Evolutionary conservation across 2,329 filamentous ascomycete genomes (phyloP), one percentile per base, ranked within the genome.

Genomic region (Helicocarpus griseus): DNA sequence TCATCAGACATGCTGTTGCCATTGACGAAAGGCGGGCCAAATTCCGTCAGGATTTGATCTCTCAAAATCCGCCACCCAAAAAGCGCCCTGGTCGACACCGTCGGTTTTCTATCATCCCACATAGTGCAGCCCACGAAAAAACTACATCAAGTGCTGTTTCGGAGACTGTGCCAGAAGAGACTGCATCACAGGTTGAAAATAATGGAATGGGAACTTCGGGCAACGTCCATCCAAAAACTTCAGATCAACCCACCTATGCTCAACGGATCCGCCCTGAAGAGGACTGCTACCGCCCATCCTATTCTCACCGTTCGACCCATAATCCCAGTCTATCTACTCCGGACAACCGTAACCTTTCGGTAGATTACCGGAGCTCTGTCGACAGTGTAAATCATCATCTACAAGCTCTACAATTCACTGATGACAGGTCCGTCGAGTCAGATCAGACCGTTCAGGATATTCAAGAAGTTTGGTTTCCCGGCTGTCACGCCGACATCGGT

Each of bases 401-500:
- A 11, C 39, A 26, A 8, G 29, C 36, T 13, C 48, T 41, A 14
- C 40, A 39, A 5, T n/a, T 38, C 17, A 26, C 29, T 13, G 48
- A 47, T 33, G 22, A 43, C 21, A 35, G 36, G 24, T 53, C 51
- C n/a, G 39, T 38, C 6, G 35, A 35, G 22, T 49, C 51, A 79
- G 46, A 57, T 6, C 54, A 64, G n/a, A 51, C 59, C 1, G 52
- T 63, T 1, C 72, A 75, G 29, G 71, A 75, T 53, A 66, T 77
- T 52, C 70, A 73, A 47, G 77, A 80, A 53, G 73, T 79, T 29
- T 80, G 77, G 75, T 80, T 80, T 54, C 71, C 77, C 0, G 77
- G 77, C 0, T 72, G 73, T 44, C 77, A 80, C 52, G 72, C 73
- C 5, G 76, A 80, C 49, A 70, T 79, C 11, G 77, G 77, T 1